Conservation (phyloP, 768 basidiomycete species). For the Cubamyces lactineus region DNA sequence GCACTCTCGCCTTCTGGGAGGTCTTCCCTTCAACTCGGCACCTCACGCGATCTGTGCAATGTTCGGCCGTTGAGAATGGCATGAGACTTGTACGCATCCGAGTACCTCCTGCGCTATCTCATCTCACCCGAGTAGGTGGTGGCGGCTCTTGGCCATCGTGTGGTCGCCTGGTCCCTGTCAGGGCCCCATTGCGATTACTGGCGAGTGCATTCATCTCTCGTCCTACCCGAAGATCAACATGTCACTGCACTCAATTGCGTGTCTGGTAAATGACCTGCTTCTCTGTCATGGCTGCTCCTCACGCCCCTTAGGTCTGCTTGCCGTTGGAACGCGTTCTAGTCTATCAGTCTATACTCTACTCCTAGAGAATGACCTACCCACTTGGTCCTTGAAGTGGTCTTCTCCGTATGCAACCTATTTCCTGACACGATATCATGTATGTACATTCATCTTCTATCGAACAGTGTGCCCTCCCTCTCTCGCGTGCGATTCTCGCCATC, state of each 20-base stretch:
- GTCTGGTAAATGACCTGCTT: conserved; percentile 53
- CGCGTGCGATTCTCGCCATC: conserved; percentile 74
- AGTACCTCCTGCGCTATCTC: not conserved
- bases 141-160: conserved; percentile 64
- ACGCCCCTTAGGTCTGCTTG: conserved; percentile 65
- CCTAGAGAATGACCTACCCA: conserved; percentile 80
- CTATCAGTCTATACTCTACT: conserved; percentile 78
- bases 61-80: conserved; percentile 71
- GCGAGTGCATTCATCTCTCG: conserved; percentile 81
- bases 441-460: conserved; percentile 24
- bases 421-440: conserved; percentile 12
- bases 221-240: conserved; percentile 55
- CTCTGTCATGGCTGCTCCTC: conserved; percentile 29
- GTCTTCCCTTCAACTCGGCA: conserved; percentile 68
- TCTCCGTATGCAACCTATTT: conserved; percentile 47
- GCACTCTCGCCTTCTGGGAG: conserved; percentile 79
- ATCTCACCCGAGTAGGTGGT: conserved; percentile 55
- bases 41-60: conserved; percentile 51
- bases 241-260: conserved; percentile 72
- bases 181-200: conserved; percentile 64
- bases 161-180: conserved; percentile 83
- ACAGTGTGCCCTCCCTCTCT: conserved; percentile 53
- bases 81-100: conserved; percentile 74
- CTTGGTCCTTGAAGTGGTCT: conserved; percentile 83
- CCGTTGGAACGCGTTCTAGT: conserved; percentile 61